Percentiles rank a stretch among this genome's conserved stretches.
Evolutionary conservation across 495 filamentous ascomycete species (phyloP).

Genomic region (Astrocystis sublimbata): DNA sequence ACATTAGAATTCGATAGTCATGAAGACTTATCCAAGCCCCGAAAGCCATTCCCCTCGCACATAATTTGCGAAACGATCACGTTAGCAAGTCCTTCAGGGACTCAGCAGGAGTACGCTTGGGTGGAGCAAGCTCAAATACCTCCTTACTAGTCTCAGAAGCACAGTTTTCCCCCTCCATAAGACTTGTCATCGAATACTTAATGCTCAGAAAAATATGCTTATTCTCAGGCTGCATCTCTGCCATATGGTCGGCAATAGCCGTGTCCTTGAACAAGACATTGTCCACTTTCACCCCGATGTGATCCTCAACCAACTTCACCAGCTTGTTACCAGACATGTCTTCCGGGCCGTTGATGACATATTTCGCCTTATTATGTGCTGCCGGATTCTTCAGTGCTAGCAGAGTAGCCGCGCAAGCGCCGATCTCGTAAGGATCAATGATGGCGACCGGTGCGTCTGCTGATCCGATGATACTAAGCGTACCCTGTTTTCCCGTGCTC

Average conservation of each 20-base stretch:
- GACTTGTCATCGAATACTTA: conserved; percentile 20
- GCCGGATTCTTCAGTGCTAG: conserved; percentile 35
- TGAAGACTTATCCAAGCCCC: too few relatives aligned
- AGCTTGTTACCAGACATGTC: conserved; percentile 43
- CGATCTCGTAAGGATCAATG: conserved; percentile 44
- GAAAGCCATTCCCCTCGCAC: too few relatives aligned
- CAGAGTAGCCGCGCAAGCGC: conserved; percentile 43
- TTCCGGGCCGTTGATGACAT: conserved; percentile 48
- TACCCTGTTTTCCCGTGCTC: conserved; percentile 41
- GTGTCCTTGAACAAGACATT: conserved; percentile 42
- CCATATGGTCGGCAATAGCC: conserved; percentile 33
- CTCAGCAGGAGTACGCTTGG: conserved; percentile 17
- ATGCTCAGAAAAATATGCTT: background rate
- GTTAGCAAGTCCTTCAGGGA: conserved; percentile 14
- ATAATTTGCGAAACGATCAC: background rate
- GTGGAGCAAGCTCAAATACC: conserved; percentile 18
- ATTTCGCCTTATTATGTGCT: conserved; percentile 41
- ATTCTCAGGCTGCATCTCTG: conserved; percentile 24
- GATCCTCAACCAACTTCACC: conserved; percentile 43
- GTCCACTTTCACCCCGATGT: conserved; percentile 39
- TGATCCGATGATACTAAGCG: conserved; percentile 24
- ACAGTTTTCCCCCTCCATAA: conserved; percentile 36
- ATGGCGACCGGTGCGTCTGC: conserved; percentile 41
- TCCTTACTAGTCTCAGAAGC: conserved; percentile 41
- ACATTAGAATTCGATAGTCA: too few relatives aligned